Evolutionary conservation across 208 protist species (phyloP).

Genomic region (Crithidia bombi): DNA sequence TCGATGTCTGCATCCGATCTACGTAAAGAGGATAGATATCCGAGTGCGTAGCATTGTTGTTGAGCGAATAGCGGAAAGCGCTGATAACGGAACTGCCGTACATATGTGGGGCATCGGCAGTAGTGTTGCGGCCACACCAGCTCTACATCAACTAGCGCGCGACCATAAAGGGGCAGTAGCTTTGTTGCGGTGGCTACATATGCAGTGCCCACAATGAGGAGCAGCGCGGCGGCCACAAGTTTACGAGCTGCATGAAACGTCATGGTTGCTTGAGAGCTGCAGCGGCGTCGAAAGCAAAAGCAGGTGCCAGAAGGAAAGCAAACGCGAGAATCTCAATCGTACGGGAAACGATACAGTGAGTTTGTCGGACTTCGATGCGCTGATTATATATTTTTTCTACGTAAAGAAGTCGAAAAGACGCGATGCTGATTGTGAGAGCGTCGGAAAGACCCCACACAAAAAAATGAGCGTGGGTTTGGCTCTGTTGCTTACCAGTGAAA

Average conservation of each 20-base stretch:
- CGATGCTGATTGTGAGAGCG: too few species aligned
- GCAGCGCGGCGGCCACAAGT: neutral
- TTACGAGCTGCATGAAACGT: neutral
- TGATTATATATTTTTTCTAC: too few species aligned
- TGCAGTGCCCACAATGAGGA: neutral
- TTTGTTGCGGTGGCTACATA: neutral
- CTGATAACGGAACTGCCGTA: conserved; percentile 10
- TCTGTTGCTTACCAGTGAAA: too few species aligned
- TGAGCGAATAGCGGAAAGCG: conserved; percentile 6
- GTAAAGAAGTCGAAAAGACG: too few species aligned
- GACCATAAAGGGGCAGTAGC: conserved; percentile 24
- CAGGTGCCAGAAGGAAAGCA: too few species aligned
- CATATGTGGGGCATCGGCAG: neutral
- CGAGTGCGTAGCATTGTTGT: neutral
- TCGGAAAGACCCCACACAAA: too few species aligned
- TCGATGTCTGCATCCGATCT: conserved; percentile 6
- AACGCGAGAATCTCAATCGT: too few species aligned
- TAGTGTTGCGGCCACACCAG: conserved; percentile 30
- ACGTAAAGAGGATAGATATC: conserved; percentile 27
- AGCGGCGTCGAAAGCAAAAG: too few species aligned
- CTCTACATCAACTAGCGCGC: conserved; percentile 29
- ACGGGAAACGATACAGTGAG: too few species aligned
- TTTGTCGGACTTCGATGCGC: too few species aligned
- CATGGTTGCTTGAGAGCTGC: neutral
- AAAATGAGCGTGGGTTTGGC: too few species aligned